Percentiles rank a stretch among this genome's conserved stretches.
These are phyloP conservation scores for Colletotrichum melonis DNA, from an alignment of 2,329 filamentous ascomycete genomes.

Conservation along the genomic window DNA sequence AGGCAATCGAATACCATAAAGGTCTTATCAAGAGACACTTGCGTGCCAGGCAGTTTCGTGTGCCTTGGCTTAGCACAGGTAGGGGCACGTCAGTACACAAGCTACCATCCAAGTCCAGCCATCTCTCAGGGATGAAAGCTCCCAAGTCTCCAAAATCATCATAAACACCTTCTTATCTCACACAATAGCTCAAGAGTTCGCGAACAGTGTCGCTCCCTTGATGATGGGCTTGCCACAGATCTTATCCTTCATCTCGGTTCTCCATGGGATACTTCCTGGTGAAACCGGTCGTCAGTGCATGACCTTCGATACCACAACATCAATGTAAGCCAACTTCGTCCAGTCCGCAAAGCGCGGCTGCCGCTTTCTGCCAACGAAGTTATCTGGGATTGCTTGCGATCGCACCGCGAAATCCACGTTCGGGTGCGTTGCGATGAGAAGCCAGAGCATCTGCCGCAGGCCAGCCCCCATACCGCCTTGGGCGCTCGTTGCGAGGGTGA, in stretches of 20 bases:
- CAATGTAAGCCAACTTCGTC: slow-evolving; percentile 53
- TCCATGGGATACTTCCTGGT: slow-evolving; percentile 51
- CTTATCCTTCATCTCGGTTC: slow-evolving; percentile 47
- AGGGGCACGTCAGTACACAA: slow-evolving; percentile 44
- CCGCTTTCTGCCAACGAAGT: slow-evolving; percentile 51
- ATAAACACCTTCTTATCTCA: slow-evolving; percentile 55
- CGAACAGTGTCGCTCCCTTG: slow-evolving; percentile 54
- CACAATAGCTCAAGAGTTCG: slow-evolving; percentile 53
- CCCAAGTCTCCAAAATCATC: slow-evolving; percentile 36
- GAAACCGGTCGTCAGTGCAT: slow-evolving; percentile 57
- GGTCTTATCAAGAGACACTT: slow-evolving; percentile 60
- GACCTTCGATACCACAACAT: slow-evolving; percentile 54
- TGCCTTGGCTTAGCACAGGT: slow-evolving; percentile 60
- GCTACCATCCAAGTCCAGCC: slow-evolving; percentile 36
- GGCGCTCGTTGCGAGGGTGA: slow-evolving; percentile 44
- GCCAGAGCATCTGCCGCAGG: slow-evolving; percentile 44
- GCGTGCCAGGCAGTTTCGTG: slow-evolving; percentile 54
- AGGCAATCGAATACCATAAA: slow-evolving; percentile 54
- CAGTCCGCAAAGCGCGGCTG: slow-evolving; percentile 53
- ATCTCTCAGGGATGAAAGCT: slow-evolving; percentile 47
- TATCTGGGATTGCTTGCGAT: slow-evolving; percentile 54
- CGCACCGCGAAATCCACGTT: slow-evolving; percentile 30
- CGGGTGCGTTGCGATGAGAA: slow-evolving; percentile 47
- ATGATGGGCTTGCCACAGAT: slow-evolving; percentile 55
- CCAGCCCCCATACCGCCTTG: slow-evolving; percentile 48